phyloP scores from a whole-genome alignment of 164 flowering plant genomes.

The Euptelea pleiosperma region DNA sequence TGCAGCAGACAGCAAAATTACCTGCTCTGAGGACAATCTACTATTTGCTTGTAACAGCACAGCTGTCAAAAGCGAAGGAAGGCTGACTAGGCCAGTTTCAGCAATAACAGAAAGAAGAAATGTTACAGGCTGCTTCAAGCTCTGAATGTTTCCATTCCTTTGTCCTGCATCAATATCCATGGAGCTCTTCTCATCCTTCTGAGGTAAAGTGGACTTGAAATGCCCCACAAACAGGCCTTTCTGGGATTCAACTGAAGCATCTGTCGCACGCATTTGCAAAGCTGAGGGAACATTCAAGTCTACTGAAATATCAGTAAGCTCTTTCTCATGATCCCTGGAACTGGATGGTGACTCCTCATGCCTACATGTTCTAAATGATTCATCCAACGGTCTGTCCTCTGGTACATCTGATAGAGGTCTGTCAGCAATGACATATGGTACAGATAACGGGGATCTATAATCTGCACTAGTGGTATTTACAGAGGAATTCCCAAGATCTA shows the following conservation, averaged over 20 bases:
- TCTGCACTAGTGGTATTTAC: slow-evolving; percentile 24
- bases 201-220: slow-evolving; percentile 20
- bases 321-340: slow-evolving; percentile 22
- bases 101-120: slow-evolving; percentile 77
- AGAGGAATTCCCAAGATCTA: slow-evolving; percentile 26
- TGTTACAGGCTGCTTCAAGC: slow-evolving; percentile 45
- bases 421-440: slow-evolving; percentile 13
- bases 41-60: slow-evolving; percentile 87
- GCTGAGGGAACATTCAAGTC: slow-evolving; percentile 7
- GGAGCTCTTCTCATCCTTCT: slow-evolving; percentile 36
- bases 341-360: slow-evolving; percentile 14
- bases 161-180: slow-evolving; percentile 25
- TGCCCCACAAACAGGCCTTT: slow-evolving; percentile 22
- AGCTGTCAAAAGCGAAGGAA: slow-evolving; percentile 85
- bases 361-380: slow-evolving; percentile 13
- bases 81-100: slow-evolving; percentile 86
- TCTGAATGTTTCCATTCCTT: slow-evolving; percentile 30
- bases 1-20: slow-evolving; percentile 25
- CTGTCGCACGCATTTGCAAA: slow-evolving; percentile 1
- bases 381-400: slow-evolving; percentile 42
- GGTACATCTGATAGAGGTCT: slow-evolving; percentile 35
- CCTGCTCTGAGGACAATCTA: slow-evolving; percentile 79
- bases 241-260: slow-evolving; percentile 24
- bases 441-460: slow-evolving; percentile 21
- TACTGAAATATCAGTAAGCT: slow-evolving; percentile 10